These are phyloP conservation scores for Claviceps arundinis DNA, from an alignment of 2,329 filamentous ascomycete species.

Conservation along the genomic window DNA sequence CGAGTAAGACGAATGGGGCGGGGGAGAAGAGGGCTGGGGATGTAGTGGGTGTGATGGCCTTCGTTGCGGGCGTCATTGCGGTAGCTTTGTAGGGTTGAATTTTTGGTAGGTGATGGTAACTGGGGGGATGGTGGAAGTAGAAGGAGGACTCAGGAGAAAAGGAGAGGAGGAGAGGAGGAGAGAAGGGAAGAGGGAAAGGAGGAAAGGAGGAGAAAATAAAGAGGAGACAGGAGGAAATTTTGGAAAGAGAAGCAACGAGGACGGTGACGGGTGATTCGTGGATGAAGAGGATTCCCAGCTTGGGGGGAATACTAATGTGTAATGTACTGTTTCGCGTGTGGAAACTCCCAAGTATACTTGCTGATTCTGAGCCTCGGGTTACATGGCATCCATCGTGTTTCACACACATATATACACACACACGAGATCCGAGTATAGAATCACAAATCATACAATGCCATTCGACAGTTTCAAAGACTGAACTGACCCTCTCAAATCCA, in stretches of 20 bases:
- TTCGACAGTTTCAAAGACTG: neutral
- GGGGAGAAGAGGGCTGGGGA: slow-evolving; percentile 14
- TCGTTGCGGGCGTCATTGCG: slow-evolving; percentile 23
- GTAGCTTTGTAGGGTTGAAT: slow-evolving; percentile 18
- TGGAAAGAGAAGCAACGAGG: no score
- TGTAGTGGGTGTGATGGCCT: slow-evolving; percentile 22
- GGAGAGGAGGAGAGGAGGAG: no score
- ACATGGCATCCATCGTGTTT: neutral
- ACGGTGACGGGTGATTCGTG: neutral
- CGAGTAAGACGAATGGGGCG: slow-evolving; percentile 14
- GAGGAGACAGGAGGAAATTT: no score
- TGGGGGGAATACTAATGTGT: neutral
- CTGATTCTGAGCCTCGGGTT: neutral
- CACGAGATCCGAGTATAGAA: neutral
- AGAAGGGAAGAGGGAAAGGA: no score
- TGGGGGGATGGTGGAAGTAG: neutral
- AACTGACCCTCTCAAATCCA: neutral
- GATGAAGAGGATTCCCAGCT: neutral
- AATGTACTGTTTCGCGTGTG: neutral
- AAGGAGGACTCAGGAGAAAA: neutral
- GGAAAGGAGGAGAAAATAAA: no score
- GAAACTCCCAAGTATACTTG: neutral
- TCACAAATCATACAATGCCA: neutral
- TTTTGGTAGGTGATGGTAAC: neutral
- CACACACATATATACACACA: neutral